Conservation (phyloP, 2,329 filamentous ascomycete species). For the Dothideomycetes sp. region DNA sequence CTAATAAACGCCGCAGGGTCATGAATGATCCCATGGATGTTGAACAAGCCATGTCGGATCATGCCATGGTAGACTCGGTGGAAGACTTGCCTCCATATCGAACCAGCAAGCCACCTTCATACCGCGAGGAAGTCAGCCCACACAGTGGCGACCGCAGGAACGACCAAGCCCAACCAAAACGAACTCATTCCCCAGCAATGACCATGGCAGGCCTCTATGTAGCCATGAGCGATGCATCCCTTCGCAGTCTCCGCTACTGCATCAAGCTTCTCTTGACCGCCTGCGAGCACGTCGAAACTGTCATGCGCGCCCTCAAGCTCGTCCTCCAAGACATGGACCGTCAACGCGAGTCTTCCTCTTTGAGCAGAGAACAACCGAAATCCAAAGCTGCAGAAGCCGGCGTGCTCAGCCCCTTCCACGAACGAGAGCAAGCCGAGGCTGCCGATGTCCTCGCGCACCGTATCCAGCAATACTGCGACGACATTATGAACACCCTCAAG, state of each 20-base stretch:
- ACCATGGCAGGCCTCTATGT: slow-evolving; percentile 85
- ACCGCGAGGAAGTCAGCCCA: slow-evolving; percentile 22
- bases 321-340: slow-evolving; percentile 72
- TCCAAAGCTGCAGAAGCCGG: slow-evolving; percentile 14
- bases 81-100: slow-evolving; percentile 80
- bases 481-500: slow-evolving; percentile 49
- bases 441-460: slow-evolving; percentile 59
- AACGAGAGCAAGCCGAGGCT: slow-evolving; percentile 24
- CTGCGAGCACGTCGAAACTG: slow-evolving; percentile 66
- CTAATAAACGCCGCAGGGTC: slow-evolving; percentile 33
- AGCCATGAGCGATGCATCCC: slow-evolving; percentile 80
- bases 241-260: slow-evolving; percentile 76
- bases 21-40: slow-evolving; percentile 35
- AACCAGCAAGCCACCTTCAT: slow-evolving; percentile 43
- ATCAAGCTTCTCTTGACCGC: slow-evolving; percentile 70
- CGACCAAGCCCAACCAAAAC: background rate
- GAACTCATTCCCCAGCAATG: slow-evolving; percentile 44
- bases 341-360: slow-evolving; percentile 12
- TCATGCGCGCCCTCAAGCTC: slow-evolving; percentile 62
- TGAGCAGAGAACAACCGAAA: background rate
- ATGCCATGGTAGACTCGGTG: slow-evolving; percentile 20
- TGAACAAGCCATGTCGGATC: slow-evolving; percentile 27
- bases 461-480: slow-evolving; percentile 50
- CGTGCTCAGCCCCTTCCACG: slow-evolving; percentile 2
- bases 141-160: slow-evolving; percentile 13